Evolutionary conservation across 2,329 filamentous ascomycete species (phyloP).

Genomic region (Seiridium unicorne): DNA sequence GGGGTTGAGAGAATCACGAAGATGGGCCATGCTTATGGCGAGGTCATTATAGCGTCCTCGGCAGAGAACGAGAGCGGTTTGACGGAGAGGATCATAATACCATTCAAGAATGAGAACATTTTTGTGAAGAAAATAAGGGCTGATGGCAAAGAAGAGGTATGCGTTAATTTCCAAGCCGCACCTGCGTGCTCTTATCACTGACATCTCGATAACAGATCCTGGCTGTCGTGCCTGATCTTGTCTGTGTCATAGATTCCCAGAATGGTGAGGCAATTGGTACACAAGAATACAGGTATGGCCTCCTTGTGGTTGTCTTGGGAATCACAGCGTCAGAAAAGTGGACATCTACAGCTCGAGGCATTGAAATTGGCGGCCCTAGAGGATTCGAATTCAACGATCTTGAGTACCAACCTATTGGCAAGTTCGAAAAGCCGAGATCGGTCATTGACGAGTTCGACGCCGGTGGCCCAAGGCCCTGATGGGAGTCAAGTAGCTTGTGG

Average conservation of each 20-base stretch:
- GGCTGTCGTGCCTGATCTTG: slow-evolving; percentile 53
- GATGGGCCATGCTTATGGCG: slow-evolving; percentile 56
- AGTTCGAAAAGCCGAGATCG: slow-evolving; percentile 42
- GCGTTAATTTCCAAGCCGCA: background rate
- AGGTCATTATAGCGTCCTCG: slow-evolving; percentile 49
- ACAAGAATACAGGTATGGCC: slow-evolving; percentile 51
- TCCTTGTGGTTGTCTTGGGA: slow-evolving; percentile 44
- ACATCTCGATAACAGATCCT: slow-evolving; percentile 28
- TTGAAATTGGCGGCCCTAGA: slow-evolving; percentile 45
- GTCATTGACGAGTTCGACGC: slow-evolving; percentile 47
- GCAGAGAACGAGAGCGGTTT: slow-evolving; percentile 18
- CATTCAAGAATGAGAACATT: slow-evolving; percentile 72
- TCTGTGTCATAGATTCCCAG: slow-evolving; percentile 50
- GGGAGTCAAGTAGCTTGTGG: too few species aligned
- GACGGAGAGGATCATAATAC: slow-evolving; percentile 47
- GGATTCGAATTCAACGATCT: slow-evolving; percentile 43
- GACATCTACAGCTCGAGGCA: slow-evolving; percentile 38
- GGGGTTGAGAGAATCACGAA: slow-evolving; percentile 51
- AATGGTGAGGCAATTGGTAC: slow-evolving; percentile 53
- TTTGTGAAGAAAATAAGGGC: slow-evolving; percentile 40
- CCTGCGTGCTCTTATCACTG: background rate
- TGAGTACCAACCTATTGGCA: slow-evolving; percentile 40
- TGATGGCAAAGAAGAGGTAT: slow-evolving; percentile 28
- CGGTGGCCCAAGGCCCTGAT: too few species aligned
- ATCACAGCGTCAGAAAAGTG: slow-evolving; percentile 39